Base-by-base conservation (phyloP, 2,329 filamentous ascomycete genomes). In the Elsinoe necatrix region DNA sequence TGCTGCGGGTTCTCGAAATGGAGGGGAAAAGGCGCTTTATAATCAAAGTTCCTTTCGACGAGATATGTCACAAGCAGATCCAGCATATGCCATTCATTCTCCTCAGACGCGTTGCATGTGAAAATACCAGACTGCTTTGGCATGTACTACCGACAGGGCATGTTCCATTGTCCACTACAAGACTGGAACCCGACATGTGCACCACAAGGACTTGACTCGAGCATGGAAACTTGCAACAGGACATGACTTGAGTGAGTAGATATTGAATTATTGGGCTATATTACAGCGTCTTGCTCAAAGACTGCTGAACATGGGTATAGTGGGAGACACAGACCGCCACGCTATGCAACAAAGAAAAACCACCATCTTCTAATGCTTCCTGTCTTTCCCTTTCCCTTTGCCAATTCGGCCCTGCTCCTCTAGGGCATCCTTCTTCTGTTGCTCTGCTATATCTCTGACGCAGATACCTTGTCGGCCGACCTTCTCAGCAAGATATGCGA, bases 401-500 rank as follows among this genome's bases (percentile, higher is more conserved):
- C 66, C 1, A 68, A 55, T 66, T 64, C 58, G 34, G 4, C 5
- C 14, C 5, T 37, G 5, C 66, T 67, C 27, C 56, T 54, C 60
- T 60, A 63, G 9, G 66, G 35, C n/a, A 55, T 55, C 52, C 23
- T 42, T 55, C 52, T 31, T 42, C 37, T 27, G 35, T 14, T 55
- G 12, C 20, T 37, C 41, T 11, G 23, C 42, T 18, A 56, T 21
- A 37, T 56, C 29, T n/a, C 18, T 58, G 23, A 54, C 42, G 29
- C 37, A 41, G 25, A 29, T 52, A 20, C 71, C 72, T 55, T 70
- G 63, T 12, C 66, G 61, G 2, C 69, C 71, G 1, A 73, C 71
- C 11, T 69, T 64, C 59, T 72, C 64, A 52, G 65, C 66, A 54
- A 74, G 57, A 39, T 64, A 71, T 6, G 63, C 60, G 6, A 74